Evolutionary conservation across 352 stramenopile genomes (phyloP).

Genomic region (Pythium coloratum): DNA sequence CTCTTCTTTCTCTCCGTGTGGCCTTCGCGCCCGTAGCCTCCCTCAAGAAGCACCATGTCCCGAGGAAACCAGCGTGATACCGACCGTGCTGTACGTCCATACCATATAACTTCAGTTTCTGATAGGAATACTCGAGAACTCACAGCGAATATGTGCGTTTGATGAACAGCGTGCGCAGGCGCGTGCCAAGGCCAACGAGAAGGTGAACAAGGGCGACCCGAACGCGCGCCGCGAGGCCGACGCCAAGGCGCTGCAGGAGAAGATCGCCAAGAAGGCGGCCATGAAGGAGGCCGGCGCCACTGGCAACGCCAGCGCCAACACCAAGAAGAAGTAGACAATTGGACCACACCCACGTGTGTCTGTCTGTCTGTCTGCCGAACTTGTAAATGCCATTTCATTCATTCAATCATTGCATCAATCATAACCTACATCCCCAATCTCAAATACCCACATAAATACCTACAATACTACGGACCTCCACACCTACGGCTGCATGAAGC

Average conservation of each 20-base stretch:
- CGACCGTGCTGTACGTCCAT: constrained; percentile 60
- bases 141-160: neutral
- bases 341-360: constrained; percentile 31
- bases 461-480: neutral
- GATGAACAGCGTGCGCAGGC: constrained; percentile 65
- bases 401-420: neutral
- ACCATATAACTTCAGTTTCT: neutral
- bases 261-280: constrained; percentile 75
- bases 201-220: constrained; percentile 46
- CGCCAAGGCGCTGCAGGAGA: constrained; percentile 81
- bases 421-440: neutral
- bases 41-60: constrained; percentile 43
- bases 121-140: neutral
- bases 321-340: constrained; percentile 37
- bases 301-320: constrained; percentile 22
- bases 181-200: constrained; percentile 31
- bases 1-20: neutral
- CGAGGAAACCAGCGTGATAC: constrained; percentile 81
- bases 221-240: constrained; percentile 63
- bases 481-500: neutral
- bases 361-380: too few relatives aligned
- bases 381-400: neutral
- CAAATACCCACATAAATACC: neutral
- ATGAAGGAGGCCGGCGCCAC: constrained; percentile 50
- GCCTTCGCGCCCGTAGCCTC: neutral